Evolutionary conservation across 176 grass and related monocot genomes (phyloP), one percentile per base, ranked within the genome.

Genomic region (Olyra latifolia): DNA sequence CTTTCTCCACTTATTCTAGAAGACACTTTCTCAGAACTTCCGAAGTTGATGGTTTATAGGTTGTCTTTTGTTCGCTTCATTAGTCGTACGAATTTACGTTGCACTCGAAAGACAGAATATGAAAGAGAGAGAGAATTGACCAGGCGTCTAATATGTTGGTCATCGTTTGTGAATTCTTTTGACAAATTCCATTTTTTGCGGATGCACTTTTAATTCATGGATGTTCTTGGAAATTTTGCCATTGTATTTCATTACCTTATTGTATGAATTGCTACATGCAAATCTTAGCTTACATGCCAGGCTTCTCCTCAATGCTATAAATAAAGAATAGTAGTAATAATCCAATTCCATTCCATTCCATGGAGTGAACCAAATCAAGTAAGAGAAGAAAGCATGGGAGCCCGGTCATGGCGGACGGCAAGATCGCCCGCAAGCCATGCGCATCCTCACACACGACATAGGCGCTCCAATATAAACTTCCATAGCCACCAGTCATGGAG

Each of bases 41-140:
- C 4, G 35, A 75, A 48, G 77, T 41, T 70, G 29, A 19, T 53
- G 63, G 10, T 87, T 87, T 23, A 57, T 68, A 82, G 52, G 4
- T n/a, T n/a, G n/a, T n/a, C n/a, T n/a, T n/a, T n/a, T n/a, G 25
- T 75, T 82, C 5, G 10, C 7, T 52, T 49, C 60, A 39, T 67
- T 45, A 73, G 25, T 80, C 50, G 55, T 54, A 47, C 29, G 22
- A 19, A 55, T 25, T 29, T 70, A 44, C 25, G 38, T 44, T 9
- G 17, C 46, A 72, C 29, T 3, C 32, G 32, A 35, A 35, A 35
- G 32, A 35, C 32, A 35, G 2, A 35, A 35, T 4, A 35, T 35
- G 50, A 12, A 25, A 54, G 20, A 30, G 12, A 75, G 40, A 45
- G 49, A 60, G 2, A 53, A 30, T 25, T 63, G 62, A 38, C 53